Conservation (phyloP, 2,329 filamentous ascomycete species). For the Tolypocladium ovalisporum region DNA sequence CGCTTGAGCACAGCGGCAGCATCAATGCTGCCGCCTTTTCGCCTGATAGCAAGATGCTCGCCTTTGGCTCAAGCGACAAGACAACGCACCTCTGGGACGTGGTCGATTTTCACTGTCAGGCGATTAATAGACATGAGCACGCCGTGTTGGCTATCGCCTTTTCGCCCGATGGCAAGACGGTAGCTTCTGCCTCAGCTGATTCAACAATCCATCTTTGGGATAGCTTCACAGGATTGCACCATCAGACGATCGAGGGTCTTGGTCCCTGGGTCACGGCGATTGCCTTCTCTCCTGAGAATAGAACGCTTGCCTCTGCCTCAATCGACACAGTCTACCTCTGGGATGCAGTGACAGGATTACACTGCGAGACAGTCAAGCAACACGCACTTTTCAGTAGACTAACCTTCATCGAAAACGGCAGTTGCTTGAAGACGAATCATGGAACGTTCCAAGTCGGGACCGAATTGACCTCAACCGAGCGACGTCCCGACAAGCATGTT, state of each 20-base stretch:
- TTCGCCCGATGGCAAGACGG: background rate
- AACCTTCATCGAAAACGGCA: background rate
- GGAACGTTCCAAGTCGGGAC: background rate
- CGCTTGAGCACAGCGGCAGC: too few relatives aligned
- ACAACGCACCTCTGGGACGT: too few relatives aligned
- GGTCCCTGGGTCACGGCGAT: rapidly evolving
- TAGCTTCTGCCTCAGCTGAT: background rate
- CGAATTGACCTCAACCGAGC: background rate
- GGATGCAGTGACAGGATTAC: background rate
- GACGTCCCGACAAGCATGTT: background rate
- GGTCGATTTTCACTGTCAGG: too few relatives aligned
- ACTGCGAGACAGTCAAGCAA: too few relatives aligned
- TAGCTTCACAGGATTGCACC: background rate
- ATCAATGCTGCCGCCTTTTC: too few relatives aligned
- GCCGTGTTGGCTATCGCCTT: too few relatives aligned
- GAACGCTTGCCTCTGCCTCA: background rate
- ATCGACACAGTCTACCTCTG: background rate
- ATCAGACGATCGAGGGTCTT: background rate
- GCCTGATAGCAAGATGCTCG: too few relatives aligned
- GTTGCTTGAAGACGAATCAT: background rate
- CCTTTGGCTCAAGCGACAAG: too few relatives aligned
- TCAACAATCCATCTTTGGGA: background rate
- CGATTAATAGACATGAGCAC: too few relatives aligned
- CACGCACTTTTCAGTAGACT: too few relatives aligned
- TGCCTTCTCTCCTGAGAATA: background rate